Conservation (phyloP, 2,329 filamentous ascomycete species). For the Seiridium cupressi region DNA sequence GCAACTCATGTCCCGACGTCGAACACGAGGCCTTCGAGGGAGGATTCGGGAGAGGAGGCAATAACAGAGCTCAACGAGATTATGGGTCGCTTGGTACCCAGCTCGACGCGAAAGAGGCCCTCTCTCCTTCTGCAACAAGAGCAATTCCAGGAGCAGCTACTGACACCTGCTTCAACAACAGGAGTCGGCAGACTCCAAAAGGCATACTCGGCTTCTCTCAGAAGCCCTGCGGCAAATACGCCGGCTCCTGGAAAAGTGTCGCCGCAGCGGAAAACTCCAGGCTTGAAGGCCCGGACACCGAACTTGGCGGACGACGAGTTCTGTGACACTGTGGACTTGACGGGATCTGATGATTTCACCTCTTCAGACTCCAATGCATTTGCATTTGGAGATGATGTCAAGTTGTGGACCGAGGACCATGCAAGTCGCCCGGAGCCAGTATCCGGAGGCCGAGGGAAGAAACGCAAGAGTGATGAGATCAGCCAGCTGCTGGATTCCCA, state of each 20-base stretch:
- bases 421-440: conserved; percentile 35
- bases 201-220: conserved; percentile 33
- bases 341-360: conserved; percentile 23
- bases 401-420: conserved; percentile 42
- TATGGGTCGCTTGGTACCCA: conserved; percentile 46
- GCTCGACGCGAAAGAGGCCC: conserved; percentile 42
- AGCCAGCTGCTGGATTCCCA: conserved; percentile 24
- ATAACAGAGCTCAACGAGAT: conserved; percentile 24
- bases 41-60: conserved; percentile 14
- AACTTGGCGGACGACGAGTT: conserved; percentile 23
- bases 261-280: conserved; percentile 14
- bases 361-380: conserved; percentile 23
- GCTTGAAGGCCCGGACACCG: conserved; percentile 21
- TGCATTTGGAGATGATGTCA: conserved; percentile 26
- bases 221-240: conserved; percentile 12
- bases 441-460: conserved; percentile 39
- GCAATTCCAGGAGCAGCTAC: conserved; percentile 39
- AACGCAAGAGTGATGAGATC: conserved; percentile 52
- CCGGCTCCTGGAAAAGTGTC: conserved; percentile 21
- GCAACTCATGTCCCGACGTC: conserved; percentile 20
- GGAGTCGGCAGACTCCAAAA: conserved; percentile 29
- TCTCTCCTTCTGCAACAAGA: conserved; percentile 40
- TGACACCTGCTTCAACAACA: conserved; percentile 38
- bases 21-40: conserved; percentile 15
- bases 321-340: conserved; percentile 32